Conservation (phyloP, 306 rosid species). For the Fagus sylvatica region DNA sequence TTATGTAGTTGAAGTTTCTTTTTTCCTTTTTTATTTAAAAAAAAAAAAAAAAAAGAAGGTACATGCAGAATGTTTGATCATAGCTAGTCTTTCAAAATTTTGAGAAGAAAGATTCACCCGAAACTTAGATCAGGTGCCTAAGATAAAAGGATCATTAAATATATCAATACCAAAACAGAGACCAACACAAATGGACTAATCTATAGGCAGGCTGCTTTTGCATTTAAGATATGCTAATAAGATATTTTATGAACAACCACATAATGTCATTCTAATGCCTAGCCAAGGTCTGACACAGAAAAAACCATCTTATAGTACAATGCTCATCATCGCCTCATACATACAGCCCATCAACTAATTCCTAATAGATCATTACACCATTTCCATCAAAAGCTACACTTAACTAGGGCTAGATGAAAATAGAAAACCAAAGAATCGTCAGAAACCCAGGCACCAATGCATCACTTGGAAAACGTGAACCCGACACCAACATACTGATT, state of each 20-base stretch:
- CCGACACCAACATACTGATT: not conserved
- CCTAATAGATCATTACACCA: not conserved
- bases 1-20: too few species aligned
- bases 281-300: not conserved
- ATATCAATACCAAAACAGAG: not conserved
- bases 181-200: not conserved
- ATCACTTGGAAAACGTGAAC: not conserved
- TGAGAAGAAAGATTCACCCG: not conserved
- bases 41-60: not conserved
- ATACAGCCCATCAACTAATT: not conserved
- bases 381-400: not conserved
- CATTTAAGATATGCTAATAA: not conserved
- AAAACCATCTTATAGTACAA: not conserved
- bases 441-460: not conserved
- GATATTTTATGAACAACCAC: not conserved
- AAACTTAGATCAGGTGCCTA: not conserved
- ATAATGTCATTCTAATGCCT: not conserved
- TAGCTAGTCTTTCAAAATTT: not conserved
- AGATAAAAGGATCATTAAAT: not conserved
- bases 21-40: not conserved
- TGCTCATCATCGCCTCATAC: not conserved
- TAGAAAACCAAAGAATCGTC: slow-evolving; percentile 11
- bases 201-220: not conserved
- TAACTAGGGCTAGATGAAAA: slow-evolving; percentile 5
- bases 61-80: not conserved